Evolutionary conservation across 1,284 basidiomycete species (phyloP).

Genomic region (Cronartium quercuum): DNA sequence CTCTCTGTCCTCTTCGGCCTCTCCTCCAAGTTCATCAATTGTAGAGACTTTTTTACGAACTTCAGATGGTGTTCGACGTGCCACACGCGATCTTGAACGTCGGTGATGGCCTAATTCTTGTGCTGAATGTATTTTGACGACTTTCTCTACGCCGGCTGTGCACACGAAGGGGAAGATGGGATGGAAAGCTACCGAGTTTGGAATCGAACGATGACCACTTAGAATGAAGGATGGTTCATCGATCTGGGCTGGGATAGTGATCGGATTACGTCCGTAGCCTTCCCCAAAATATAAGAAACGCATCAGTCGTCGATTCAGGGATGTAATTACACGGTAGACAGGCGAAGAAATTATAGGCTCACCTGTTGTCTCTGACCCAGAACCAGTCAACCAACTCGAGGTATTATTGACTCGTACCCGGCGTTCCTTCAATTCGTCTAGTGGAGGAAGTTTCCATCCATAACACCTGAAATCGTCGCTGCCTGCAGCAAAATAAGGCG

Average conservation of each 20-base stretch:
- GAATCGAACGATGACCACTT: constrained; percentile 18
- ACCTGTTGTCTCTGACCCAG: neutral
- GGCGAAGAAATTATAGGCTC: neutral
- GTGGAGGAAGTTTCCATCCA: constrained; percentile 24
- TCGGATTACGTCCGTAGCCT: constrained; percentile 13
- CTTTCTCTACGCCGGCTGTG: constrained; percentile 21
- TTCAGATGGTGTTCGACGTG: neutral
- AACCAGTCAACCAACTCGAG: constrained; percentile 1
- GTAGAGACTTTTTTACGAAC: neutral
- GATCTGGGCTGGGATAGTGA: constrained; percentile 2
- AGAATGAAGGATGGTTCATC: constrained; percentile 1
- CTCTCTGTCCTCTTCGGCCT: constrained; percentile 8
- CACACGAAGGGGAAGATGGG: constrained; percentile 10
- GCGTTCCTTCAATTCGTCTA: constrained; percentile 7
- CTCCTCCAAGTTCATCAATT: too few species aligned
- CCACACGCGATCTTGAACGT: neutral
- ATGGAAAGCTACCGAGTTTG: constrained; percentile 20
- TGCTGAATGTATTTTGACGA: constrained; percentile 17
- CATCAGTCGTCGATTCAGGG: neutral
- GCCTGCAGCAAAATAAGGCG: constrained; percentile 5
- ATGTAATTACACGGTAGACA: neutral
- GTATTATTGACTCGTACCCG: neutral
- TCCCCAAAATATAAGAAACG: neutral
- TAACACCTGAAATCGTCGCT: constrained; percentile 32
- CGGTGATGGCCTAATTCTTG: neutral